Evolutionary conservation across 306 rosid species (phyloP).

Genomic region (Cucurbita ficifolia): DNA sequence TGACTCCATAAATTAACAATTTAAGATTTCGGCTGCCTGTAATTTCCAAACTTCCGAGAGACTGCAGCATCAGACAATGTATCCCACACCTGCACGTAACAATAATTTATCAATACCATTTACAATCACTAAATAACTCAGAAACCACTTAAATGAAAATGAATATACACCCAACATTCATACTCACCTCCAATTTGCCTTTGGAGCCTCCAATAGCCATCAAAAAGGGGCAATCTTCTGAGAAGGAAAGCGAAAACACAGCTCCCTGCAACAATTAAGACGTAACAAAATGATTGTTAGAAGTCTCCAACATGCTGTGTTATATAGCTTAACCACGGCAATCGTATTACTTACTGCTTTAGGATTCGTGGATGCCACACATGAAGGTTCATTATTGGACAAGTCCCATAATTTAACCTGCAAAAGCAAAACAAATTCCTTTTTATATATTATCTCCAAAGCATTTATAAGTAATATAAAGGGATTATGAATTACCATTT

Average conservation of each 20-base stretch:
- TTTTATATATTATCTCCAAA: neutral
- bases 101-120: neutral
- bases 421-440: constrained; percentile 1
- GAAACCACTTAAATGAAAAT: neutral
- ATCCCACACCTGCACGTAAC: constrained; percentile 56
- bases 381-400: constrained; percentile 73
- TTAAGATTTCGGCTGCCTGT: constrained; percentile 21
- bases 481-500: constrained; percentile 35
- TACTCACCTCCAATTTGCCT: constrained; percentile 63
- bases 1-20: neutral
- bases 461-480: neutral
- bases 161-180: neutral
- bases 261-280: constrained; percentile 48
- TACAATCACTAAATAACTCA: neutral
- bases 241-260: constrained; percentile 53
- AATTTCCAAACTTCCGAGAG: constrained; percentile 32
- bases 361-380: constrained; percentile 42
- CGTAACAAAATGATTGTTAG: neutral
- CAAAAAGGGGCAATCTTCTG: constrained; percentile 68
- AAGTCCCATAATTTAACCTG: constrained; percentile 96
- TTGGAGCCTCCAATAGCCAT: constrained; percentile 83
- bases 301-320: neutral
- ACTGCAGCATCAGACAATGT: constrained; percentile 37
- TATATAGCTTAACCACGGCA: neutral
- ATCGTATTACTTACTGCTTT: constrained; percentile 35